Conservation (phyloP, 1,139 yeast species). For the Saccharomyces uvarum region DNA sequence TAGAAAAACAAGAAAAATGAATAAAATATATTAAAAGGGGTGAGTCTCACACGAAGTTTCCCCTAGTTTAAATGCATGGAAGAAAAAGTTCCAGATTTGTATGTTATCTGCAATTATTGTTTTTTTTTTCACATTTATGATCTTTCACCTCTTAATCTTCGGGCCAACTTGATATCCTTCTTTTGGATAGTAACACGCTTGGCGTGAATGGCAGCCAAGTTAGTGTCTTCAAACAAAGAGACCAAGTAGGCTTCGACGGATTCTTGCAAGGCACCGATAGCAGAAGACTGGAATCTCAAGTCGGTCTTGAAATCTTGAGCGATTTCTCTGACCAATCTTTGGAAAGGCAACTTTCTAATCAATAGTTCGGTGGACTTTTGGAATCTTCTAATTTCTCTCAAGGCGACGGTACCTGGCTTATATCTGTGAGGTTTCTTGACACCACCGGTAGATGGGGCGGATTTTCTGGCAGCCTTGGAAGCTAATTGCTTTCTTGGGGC, state of each 20-base stretch:
- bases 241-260: conserved; percentile 96
- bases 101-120: not conserved
- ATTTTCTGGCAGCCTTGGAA: conserved; percentile 98
- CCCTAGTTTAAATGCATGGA: not conserved
- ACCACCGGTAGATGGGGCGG: conserved; percentile 97
- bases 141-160: conserved; percentile 99
- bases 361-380: conserved; percentile 95
- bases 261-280: conserved; percentile 98
- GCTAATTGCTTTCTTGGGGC: conserved; percentile 99
- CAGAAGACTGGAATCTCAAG: conserved; percentile 96
- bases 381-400: conserved; percentile 98
- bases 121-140: conserved; percentile 36
- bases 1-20: not conserved
- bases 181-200: conserved; percentile 98
- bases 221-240: conserved; percentile 89
- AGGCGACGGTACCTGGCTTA: conserved; percentile 99
- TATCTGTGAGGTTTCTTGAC: conserved; percentile 99
- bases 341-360: conserved; percentile 97
- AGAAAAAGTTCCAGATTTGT: not conserved
- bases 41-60: not conserved
- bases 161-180: conserved; percentile 98
- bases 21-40: not conserved
- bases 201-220: conserved; percentile 98
- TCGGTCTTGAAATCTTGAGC: conserved; percentile 98
- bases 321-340: conserved; percentile 95